phyloP scores from a whole-genome alignment of 2,329 filamentous ascomycete genomes.

The Fusarium nanum region DNA sequence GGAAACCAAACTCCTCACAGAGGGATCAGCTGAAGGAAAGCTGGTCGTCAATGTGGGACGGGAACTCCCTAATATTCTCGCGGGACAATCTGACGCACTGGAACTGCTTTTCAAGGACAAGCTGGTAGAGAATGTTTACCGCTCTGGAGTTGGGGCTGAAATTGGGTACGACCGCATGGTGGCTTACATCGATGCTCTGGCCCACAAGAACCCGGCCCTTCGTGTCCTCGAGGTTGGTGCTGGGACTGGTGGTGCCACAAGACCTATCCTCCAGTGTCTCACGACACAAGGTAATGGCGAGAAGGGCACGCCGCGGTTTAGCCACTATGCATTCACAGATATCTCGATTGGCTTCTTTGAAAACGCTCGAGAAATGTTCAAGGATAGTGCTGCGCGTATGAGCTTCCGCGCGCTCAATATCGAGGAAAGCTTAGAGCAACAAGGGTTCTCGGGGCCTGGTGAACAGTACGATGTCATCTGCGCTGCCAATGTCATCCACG shows the following conservation, averaged over 20 bases:
- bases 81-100: slow-evolving; percentile 2
- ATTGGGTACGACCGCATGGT: neutral
- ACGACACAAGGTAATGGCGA: neutral
- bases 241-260: neutral
- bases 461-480: slow-evolving; percentile 10
- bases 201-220: slow-evolving; percentile 2
- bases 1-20: slow-evolving; percentile 1
- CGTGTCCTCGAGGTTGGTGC: neutral
- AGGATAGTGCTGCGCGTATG: neutral
- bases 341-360: slow-evolving; percentile 6
- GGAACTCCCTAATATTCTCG: neutral
- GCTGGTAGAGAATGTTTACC: slow-evolving; percentile 8
- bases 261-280: slow-evolving; percentile 1
- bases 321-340: slow-evolving; percentile 7
- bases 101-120: slow-evolving; percentile 14
- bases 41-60: slow-evolving; percentile 8
- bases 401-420: slow-evolving; percentile 11
- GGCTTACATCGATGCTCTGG: slow-evolving; percentile 1
- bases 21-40: slow-evolving; percentile 1
- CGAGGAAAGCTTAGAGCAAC: neutral
- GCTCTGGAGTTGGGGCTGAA: slow-evolving; percentile 3
- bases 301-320: neutral
- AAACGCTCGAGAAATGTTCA: slow-evolving; percentile 9
- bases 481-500: slow-evolving; percentile 7
- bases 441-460: neutral